Conservation (phyloP, 2,329 filamentous ascomycete species). For the Cercospora citrullina region DNA sequence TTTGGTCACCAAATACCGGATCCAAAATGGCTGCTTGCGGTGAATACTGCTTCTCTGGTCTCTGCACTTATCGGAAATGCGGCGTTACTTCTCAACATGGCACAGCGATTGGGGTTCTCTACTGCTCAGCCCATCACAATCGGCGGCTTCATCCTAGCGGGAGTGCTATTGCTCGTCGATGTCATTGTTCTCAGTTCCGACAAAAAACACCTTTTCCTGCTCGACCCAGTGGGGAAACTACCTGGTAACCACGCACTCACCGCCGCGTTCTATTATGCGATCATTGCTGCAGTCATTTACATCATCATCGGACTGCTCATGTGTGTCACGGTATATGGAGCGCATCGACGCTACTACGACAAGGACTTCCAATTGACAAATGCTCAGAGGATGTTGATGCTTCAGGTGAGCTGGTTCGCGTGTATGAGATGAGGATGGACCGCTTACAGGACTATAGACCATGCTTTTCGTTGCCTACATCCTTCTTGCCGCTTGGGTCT, state of each 20-base stretch:
- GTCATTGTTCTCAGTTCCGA: conserved; percentile 50
- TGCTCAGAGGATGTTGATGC: conserved; percentile 58
- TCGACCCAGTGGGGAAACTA: conserved; percentile 36
- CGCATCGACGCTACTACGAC: conserved; percentile 55
- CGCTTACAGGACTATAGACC: conserved; percentile 40
- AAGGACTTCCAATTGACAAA: conserved; percentile 58
- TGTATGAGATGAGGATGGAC: too few relatives aligned
- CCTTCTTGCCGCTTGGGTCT: conserved; percentile 50
- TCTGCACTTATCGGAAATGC: conserved; percentile 57
- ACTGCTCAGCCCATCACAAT: conserved; percentile 62
- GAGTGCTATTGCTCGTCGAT: conserved; percentile 55
- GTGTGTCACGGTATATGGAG: conserved; percentile 58
- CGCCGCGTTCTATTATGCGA: conserved; percentile 61
- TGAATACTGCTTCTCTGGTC: conserved; percentile 58
- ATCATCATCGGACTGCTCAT: conserved; percentile 57
- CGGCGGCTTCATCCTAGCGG: conserved; percentile 58
- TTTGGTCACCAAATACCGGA: conserved; percentile 52
- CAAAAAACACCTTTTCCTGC: conserved; percentile 43
- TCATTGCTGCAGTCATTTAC: conserved; percentile 59
- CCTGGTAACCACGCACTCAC: conserved; percentile 48
- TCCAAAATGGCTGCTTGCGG: conserved; percentile 52
- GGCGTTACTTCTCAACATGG: conserved; percentile 61
- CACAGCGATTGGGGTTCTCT: conserved; percentile 54
- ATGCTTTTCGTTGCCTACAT: conserved; percentile 53
- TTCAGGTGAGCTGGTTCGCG: conserved; percentile 27